Evolutionary conservation across 768 basidiomycete genomes (phyloP), one percentile per base, ranked within the genome.

Genomic region (Lentinula sp.): DNA sequence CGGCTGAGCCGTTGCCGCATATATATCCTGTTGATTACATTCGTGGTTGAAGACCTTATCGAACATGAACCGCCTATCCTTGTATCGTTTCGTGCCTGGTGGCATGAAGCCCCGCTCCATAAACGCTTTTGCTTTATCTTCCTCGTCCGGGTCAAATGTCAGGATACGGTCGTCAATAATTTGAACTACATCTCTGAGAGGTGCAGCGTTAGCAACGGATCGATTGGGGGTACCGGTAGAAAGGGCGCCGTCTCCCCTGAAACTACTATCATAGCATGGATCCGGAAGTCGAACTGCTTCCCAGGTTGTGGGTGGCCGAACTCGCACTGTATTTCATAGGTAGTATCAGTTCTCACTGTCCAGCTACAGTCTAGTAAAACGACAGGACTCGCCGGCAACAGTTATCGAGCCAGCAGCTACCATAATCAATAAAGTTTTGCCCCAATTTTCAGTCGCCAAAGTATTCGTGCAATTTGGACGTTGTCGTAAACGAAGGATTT

Each of bases 31-130:
- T 74, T 99, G 97, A 18, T 78, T 79, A 48, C 91, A 83, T 51
- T 90, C 84, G 69, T 88, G 85, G 64, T 87, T 82, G 69, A 97
- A 96, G 43, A 99, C 95, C 58, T 81, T 84, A 74, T 99, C 97
- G 72, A 98, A 99, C 82, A 96, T 93, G 76, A 97, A 99, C 64
- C 95, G 83, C 70, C 89, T 89, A 76, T 98, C 95, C 73, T 98
- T 98, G 79, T 96, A 95, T 64, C 95, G 85, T 71, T 94, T 95
- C 46, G 91, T 91, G 49, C 93, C 88, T 0, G 91, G 90, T 41
- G 90, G 90, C 66, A 92, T 67, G 67, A 93, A 93, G 7, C 93
- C 92, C 15, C 91, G 83, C 70, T 93, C 91, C 62, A 90, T 81
- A 71, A 95, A 94, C 0, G 91, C 84, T 42, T 81, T 81, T 32